Base-by-base conservation (phyloP, 116 monocot genomes). In the Trichopus zeylanicus region DNA sequence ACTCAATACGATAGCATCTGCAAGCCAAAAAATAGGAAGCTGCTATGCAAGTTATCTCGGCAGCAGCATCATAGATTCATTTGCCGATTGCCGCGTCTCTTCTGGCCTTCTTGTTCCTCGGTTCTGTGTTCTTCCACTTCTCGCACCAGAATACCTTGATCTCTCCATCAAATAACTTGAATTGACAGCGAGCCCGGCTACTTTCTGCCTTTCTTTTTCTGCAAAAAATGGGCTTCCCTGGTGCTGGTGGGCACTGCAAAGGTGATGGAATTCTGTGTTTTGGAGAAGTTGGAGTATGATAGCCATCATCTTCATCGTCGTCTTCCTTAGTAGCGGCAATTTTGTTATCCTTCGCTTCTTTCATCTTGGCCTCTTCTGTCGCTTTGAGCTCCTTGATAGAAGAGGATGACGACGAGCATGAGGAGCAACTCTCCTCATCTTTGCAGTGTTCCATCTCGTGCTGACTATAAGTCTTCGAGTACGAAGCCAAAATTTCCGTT, bases 271-370 rank as follows among this genome's bases (percentile, higher is more conserved):
- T 59, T 37, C 35, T 59, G 21, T 59, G 58, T 16, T 34, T 28
- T 28, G 58, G 58, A 59, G 58, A 59, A 26, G 58, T 59, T 22
- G 58, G 58, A 10, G 58, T 59, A 6, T 59, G 33, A 19, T 59
- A 59, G 7, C 58, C 58, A 28, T 32, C 33, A n/a, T 35, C 58
- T n/a, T 19, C 32, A 59, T 59, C 18, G 4, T 19, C n/a, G 13
- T 59, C 19, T 9, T 59, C 30, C 7, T 49, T 8, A n/a, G 19
- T 49, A 15, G 49, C 19, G 18, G 9, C 46, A 46, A 46, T 20
- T 49, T 10, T 35, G 10, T 10, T 6, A 35, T 6, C 34, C 34
- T 6, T 35, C 34, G 5, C 34, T 35, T 35, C 34, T 10, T 35
- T 35, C 7, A 35, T 35, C 10, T 10, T 10, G 10, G 10, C 34